Evolutionary conservation across 2,329 filamentous ascomycete genomes (phyloP).

Genomic region (Apiospora arundinis): DNA sequence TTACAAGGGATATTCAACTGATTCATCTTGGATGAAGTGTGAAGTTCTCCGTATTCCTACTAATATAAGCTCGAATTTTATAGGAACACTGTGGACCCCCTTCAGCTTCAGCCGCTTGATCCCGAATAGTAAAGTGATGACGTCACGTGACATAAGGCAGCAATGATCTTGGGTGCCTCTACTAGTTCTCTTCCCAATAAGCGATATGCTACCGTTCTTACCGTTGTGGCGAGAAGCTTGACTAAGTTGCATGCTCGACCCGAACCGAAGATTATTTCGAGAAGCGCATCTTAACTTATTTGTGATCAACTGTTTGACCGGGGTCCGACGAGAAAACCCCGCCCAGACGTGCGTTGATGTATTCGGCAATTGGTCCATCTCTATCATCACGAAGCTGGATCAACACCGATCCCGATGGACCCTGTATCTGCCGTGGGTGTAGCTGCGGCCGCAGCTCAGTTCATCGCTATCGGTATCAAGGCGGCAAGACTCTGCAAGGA

Average conservation of each 20-base stretch:
- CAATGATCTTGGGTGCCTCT: not conserved
- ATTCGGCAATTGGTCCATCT: not conserved
- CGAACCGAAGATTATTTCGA: no score
- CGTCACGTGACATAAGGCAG: conserved; percentile 8
- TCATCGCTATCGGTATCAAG: not conserved
- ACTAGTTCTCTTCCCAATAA: no score
- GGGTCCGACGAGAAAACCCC: not conserved
- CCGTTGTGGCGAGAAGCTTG: no score
- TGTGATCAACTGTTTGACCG: not conserved
- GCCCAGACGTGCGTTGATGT: not conserved
- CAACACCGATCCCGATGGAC: not conserved
- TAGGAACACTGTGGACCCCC: not conserved
- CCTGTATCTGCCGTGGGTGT: not conserved
- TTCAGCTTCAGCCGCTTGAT: not conserved
- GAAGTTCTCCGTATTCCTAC: no score
- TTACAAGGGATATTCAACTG: no score
- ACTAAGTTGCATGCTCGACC: no score
- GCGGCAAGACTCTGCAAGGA: not conserved
- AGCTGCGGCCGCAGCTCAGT: not conserved
- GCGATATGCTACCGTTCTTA: no score
- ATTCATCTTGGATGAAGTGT: no score
- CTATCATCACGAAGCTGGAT: not conserved
- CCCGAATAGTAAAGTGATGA: not conserved
- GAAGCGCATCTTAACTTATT: not conserved
- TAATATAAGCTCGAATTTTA: not conserved